Percentiles rank a stretch among this genome's conserved stretches.
These are phyloP conservation scores for Pestalotiopsis sp. DNA, from an alignment of 2,329 filamentous ascomycete genomes.

Conservation along the genomic window DNA sequence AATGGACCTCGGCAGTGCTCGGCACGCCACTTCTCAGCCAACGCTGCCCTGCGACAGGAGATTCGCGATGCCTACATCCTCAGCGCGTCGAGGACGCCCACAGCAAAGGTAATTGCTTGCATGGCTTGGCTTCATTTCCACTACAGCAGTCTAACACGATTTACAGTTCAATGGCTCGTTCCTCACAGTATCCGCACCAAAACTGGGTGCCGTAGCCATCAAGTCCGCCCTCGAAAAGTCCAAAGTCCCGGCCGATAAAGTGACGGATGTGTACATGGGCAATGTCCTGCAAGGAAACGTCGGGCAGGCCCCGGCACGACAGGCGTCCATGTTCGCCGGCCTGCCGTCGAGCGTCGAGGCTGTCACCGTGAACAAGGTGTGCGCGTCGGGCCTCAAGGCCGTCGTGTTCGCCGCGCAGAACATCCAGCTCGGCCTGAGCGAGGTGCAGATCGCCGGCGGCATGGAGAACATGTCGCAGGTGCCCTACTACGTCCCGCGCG, in stretches of 20 bases:
- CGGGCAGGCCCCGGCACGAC: constrained; percentile 89
- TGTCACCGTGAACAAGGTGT: constrained; percentile 97
- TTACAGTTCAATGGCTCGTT: constrained; percentile 91
- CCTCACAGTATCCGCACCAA: constrained; percentile 79
- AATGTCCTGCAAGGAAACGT: constrained; percentile 85
- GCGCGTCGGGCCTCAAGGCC: constrained; percentile 91
- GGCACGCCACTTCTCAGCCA: constrained; percentile 50
- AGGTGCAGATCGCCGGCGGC: constrained; percentile 88
- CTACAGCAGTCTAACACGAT: constrained; percentile 15
- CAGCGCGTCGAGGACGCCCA: constrained; percentile 86
- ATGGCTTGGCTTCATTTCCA: not conserved
- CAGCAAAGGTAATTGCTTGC: constrained; percentile 68
- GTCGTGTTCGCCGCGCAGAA: constrained; percentile 90
- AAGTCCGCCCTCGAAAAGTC: constrained; percentile 89
- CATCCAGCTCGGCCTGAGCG: constrained; percentile 87
- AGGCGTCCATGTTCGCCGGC: constrained; percentile 87
- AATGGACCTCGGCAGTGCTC: constrained; percentile 24
- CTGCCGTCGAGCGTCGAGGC: constrained; percentile 82
- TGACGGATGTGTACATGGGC: constrained; percentile 96
- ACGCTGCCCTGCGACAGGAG: constrained; percentile 57
- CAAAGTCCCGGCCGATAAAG: constrained; percentile 75
- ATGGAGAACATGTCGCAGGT: constrained; percentile 99
- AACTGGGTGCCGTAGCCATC: constrained; percentile 88
- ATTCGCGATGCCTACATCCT: constrained; percentile 93
- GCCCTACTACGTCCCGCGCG: constrained; percentile 85